phyloP scores from a whole-genome alignment of 257 asterid species.

The Eustoma russellianum region DNA sequence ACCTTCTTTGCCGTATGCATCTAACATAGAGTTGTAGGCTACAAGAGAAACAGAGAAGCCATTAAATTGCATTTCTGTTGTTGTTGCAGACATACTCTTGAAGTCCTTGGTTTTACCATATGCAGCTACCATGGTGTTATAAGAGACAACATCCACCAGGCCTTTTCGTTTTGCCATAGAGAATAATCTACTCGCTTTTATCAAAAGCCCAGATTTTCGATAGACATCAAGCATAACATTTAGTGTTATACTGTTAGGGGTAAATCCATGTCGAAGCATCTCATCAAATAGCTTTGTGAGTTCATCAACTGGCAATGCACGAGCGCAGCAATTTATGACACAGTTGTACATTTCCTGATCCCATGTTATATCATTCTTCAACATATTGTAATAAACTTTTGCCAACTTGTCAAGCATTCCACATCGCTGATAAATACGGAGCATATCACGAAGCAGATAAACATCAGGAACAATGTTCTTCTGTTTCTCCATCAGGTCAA shows the following conservation, averaged over 20 bases:
- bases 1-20: slow-evolving; percentile 83
- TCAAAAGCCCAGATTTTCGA: slow-evolving; percentile 69
- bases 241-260: slow-evolving; percentile 53
- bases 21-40: slow-evolving; percentile 84
- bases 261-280: slow-evolving; percentile 65
- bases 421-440: slow-evolving; percentile 61
- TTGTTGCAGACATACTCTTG: slow-evolving; percentile 64
- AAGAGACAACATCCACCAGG: slow-evolving; percentile 56
- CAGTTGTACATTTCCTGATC: slow-evolving; percentile 94
- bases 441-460: slow-evolving; percentile 83
- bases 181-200: slow-evolving; percentile 54
- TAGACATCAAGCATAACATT: slow-evolving; percentile 75
- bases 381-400: slow-evolving; percentile 51
- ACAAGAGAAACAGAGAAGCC: slow-evolving; percentile 85
- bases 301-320: slow-evolving; percentile 83
- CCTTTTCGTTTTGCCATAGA: slow-evolving; percentile 69
- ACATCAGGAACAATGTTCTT: slow-evolving; percentile 65
- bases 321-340: slow-evolving; percentile 79
- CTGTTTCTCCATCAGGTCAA: slow-evolving; percentile 52
- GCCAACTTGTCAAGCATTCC: slow-evolving; percentile 50
- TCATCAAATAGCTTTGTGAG: slow-evolving; percentile 77
- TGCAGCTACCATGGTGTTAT: slow-evolving; percentile 82
- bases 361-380: slow-evolving; percentile 54
- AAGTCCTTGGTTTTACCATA: slow-evolving; percentile 72
- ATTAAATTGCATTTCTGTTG: slow-evolving; percentile 62